A percentile compares a stretch with the other conserved stretches of the same genome.
phyloP scores from a whole-genome alignment of 2,329 filamentous ascomycete genomes.

The Colletotrichum lentis region DNA sequence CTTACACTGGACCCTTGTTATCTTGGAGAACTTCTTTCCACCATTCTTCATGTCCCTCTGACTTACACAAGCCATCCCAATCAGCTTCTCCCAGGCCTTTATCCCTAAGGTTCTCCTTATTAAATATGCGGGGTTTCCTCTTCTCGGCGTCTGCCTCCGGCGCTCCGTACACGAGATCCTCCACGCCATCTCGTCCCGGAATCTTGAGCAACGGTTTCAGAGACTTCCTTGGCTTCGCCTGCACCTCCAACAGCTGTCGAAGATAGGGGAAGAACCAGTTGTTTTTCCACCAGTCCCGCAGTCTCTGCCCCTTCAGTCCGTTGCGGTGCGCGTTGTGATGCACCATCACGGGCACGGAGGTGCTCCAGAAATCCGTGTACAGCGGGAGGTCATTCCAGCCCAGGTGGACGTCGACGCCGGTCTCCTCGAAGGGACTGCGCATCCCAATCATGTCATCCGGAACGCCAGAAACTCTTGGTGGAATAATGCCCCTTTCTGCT shows the following conservation, averaged over 20 bases:
- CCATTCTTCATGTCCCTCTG: constrained; percentile 39
- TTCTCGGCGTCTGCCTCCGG: constrained; percentile 33
- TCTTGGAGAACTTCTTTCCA: constrained; percentile 49
- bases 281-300: constrained; percentile 41
- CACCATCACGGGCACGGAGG: constrained; percentile 39
- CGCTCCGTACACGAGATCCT: constrained; percentile 41
- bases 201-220: constrained; percentile 40
- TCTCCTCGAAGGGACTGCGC: constrained; percentile 4
- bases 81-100: constrained; percentile 28
- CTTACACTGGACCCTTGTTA: constrained; percentile 25
- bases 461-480: constrained; percentile 40
- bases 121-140: constrained; percentile 26
- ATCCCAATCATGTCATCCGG: constrained; percentile 39
- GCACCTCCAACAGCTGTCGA: constrained; percentile 34
- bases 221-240: constrained; percentile 4
- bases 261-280: constrained; percentile 42
- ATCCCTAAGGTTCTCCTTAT: constrained; percentile 7
- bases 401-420: neutral
- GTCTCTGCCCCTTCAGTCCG: constrained; percentile 40
- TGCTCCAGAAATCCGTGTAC: constrained; percentile 42
- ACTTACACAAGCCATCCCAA: constrained; percentile 40
- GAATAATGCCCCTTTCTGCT: constrained; percentile 39
- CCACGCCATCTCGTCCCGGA: constrained; percentile 17
- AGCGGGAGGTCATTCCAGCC: constrained; percentile 36
- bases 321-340: constrained; percentile 41